These are phyloP conservation scores for Sclerotinia borealis DNA, from an alignment of 2,329 filamentous ascomycete species.

Conservation along the genomic window DNA sequence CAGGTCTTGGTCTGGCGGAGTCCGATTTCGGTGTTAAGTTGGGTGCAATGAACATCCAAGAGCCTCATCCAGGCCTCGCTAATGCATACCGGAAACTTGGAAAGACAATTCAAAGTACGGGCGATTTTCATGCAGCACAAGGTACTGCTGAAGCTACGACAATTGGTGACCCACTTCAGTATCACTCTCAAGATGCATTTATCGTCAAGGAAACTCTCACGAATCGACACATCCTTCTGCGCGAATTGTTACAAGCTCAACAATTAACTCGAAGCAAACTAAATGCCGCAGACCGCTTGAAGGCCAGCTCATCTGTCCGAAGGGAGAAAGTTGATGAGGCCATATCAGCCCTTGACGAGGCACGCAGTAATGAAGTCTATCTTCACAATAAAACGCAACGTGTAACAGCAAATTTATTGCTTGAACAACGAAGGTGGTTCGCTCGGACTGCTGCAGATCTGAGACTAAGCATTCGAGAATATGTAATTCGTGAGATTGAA, in stretches of 20 bases:
- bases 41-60: slow-evolving; percentile 78
- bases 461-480: slow-evolving; percentile 78
- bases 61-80: slow-evolving; percentile 79
- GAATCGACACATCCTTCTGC: slow-evolving; percentile 92
- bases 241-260: slow-evolving; percentile 88
- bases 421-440: slow-evolving; percentile 90
- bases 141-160: slow-evolving; percentile 95
- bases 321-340: slow-evolving; percentile 97
- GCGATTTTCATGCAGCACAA: slow-evolving; percentile 93
- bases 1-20: slow-evolving; percentile 85
- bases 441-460: slow-evolving; percentile 78
- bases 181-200: slow-evolving; percentile 91
- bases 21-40: slow-evolving; percentile 91
- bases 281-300: slow-evolving; percentile 80
- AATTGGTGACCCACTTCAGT: slow-evolving; percentile 85
- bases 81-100: slow-evolving; percentile 94
- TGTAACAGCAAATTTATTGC: slow-evolving; percentile 81
- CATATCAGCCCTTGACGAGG: slow-evolving; percentile 85
- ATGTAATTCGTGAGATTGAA: slow-evolving; percentile 90
- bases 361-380: slow-evolving; percentile 72
- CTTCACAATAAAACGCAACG: slow-evolving; percentile 80
- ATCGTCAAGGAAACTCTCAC: slow-evolving; percentile 98
- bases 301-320: slow-evolving; percentile 77
- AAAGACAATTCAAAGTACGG: slow-evolving; percentile 85
- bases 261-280: slow-evolving; percentile 77